Base-by-base conservation (phyloP, 1,139 yeast species). In the Pichia sp. region DNA sequence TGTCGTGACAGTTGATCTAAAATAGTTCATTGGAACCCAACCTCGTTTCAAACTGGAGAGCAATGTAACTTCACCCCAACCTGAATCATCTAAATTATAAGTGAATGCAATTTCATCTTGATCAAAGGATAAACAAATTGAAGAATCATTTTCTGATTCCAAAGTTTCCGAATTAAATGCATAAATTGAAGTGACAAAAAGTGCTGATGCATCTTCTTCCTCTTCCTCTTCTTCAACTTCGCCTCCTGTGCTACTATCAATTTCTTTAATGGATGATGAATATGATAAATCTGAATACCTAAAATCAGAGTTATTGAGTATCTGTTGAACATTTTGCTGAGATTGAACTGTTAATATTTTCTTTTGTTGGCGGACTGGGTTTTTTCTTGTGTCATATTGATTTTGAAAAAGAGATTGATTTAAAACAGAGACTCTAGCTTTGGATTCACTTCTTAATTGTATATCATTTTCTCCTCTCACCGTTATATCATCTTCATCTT, bases 1-100 rank as follows among this genome's bases (percentile, higher is more conserved):
- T 20, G 71, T 66, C 3, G 48, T 36, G 9, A 82, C 71, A 16
- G 86, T 87, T 36, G 83, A 73, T 16, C 73, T 63, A 57, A 90
- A 92, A 65, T 87, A 92, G 62, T 90, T 90, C 73, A 90, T 83
- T 2, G 98, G 98, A 20, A 92, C 87, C 98, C 98, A 92, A 27
- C 98, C 98, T 49, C 96, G 73, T 54, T 77, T 76, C 45, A 86
- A 76, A 6, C 85, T 73, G 43, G 80, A 79, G 22, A 77, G 62
- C 20, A 82, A 63, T 0, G 97, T 89, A 3, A 90, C 97, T 63
- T 92, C 97, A 48, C 96, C 97, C 98, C 98, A 92, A 2, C 97
- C 98, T 20, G 96, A 83, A 44, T 85, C 82, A 63, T 92, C 97
- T 29, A 89, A 78, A 9, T 90, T 78, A 61, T 90, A 96, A 7